These are phyloP conservation scores for Raffaelea deltoideospora DNA, from an alignment of 2,329 filamentous ascomycete species.

Conservation along the genomic window DNA sequence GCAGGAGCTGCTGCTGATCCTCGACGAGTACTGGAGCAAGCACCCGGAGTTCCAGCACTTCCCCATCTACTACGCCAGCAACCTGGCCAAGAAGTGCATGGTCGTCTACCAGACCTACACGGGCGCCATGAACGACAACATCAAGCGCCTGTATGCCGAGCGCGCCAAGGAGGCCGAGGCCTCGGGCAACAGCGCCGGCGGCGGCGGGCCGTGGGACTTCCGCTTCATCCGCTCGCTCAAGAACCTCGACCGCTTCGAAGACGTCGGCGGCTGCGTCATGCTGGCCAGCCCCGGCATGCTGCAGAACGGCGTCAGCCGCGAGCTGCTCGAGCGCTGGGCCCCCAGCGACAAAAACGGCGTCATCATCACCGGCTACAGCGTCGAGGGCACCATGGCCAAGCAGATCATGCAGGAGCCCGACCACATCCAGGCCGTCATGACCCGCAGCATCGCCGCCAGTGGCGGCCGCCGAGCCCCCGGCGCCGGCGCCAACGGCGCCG, in stretches of 20 bases:
- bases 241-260: constrained; percentile 87
- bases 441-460: constrained; percentile 43
- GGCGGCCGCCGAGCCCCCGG: constrained; percentile 47
- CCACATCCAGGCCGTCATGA: constrained; percentile 89
- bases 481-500: constrained; percentile 65
- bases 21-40: constrained; percentile 93
- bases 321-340: constrained; percentile 88
- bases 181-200: constrained; percentile 55
- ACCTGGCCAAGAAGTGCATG: constrained; percentile 93
- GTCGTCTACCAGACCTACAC: constrained; percentile 97
- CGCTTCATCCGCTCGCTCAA: constrained; percentile 85
- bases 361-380: constrained; percentile 94
- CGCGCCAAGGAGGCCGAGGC: constrained; percentile 83
- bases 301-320: constrained; percentile 86
- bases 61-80: constrained; percentile 95
- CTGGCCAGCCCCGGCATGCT: constrained; percentile 96
- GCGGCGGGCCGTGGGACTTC: constrained; percentile 92
- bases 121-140: constrained; percentile 97
- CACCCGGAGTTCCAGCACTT: constrained; percentile 78
- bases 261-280: constrained; percentile 92
- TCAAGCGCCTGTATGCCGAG: constrained; percentile 86
- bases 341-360: constrained; percentile 96
- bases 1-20: constrained; percentile 82
- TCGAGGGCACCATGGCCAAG: constrained; percentile 97
- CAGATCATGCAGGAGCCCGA: constrained; percentile 91